Percentiles rank a stretch among this genome's conserved stretches.
These are phyloP conservation scores for Xylaria telfairii DNA, from an alignment of 495 filamentous ascomycete species.

Conservation along the genomic window DNA sequence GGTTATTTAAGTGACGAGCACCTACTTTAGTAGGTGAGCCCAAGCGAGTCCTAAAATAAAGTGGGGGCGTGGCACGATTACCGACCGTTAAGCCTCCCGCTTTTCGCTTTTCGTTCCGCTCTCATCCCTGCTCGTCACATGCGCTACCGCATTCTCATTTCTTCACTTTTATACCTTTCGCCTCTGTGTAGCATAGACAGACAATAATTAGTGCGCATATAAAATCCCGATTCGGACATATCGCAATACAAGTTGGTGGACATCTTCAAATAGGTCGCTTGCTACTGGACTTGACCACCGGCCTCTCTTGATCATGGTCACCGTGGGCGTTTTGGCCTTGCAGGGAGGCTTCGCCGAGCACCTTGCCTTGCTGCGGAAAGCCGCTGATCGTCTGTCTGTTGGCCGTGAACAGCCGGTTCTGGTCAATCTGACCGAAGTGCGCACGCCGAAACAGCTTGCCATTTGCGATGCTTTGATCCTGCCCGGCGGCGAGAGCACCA, in stretches of 20 bases:
- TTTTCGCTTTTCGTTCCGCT: slow-evolving; percentile 4
- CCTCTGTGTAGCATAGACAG: neutral
- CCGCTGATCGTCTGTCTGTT: slow-evolving; percentile 51
- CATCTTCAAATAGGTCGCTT: neutral
- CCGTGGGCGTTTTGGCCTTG: slow-evolving; percentile 85
- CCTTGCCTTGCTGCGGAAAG: slow-evolving; percentile 73
- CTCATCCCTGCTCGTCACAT: slow-evolving; percentile 7
- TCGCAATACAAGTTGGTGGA: neutral
- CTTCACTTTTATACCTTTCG: neutral
- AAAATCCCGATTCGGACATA: neutral
- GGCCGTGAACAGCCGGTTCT: slow-evolving; percentile 24
- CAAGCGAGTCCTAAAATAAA: no score
- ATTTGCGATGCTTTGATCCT: slow-evolving; percentile 84
- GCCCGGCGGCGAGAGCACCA: slow-evolving; percentile 94
- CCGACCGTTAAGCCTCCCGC: neutral
- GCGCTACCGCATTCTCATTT: neutral
- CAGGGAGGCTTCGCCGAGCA: slow-evolving; percentile 96
- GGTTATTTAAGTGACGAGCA: no score
- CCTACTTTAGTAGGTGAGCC: no score
- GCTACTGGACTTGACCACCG: neutral
- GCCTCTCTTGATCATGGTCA: slow-evolving; percentile 46
- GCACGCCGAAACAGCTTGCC: slow-evolving; percentile 72
- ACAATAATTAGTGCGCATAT: neutral
- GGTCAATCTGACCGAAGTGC: slow-evolving; percentile 76
- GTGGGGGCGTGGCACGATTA: no score